These are phyloP conservation scores for Colletotrichum lupini DNA, from an alignment of 2,329 filamentous ascomycete genomes.

Conservation along the genomic window DNA sequence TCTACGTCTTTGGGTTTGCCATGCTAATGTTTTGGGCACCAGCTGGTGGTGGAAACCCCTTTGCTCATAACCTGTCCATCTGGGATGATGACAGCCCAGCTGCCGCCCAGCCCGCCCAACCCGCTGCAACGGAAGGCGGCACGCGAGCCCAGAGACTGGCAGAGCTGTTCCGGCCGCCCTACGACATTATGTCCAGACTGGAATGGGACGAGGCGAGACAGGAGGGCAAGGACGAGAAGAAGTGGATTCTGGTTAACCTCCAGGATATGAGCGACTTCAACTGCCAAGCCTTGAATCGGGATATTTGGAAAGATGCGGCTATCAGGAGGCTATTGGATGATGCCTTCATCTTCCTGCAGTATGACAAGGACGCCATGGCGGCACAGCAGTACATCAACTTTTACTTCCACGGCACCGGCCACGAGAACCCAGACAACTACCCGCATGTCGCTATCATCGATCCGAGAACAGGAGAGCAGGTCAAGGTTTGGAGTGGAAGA, in stretches of 20 bases:
- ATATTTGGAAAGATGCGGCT: conserved; percentile 91
- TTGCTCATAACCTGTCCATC: conserved; percentile 50
- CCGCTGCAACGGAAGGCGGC: conserved; percentile 56
- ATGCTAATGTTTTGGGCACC: conserved; percentile 16
- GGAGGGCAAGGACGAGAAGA: conserved; percentile 86
- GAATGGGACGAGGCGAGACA: conserved; percentile 86
- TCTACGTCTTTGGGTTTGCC: not conserved
- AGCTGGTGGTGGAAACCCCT: conserved; percentile 45
- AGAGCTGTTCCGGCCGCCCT: conserved; percentile 92
- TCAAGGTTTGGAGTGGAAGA: conserved; percentile 93
- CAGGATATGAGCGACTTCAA: conserved; percentile 95
- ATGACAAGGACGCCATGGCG: conserved; percentile 84
- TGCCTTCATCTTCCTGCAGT: conserved; percentile 96
- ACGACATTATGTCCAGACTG: conserved; percentile 84
- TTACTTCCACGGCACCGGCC: conserved; percentile 78
- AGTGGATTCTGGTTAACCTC: conserved; percentile 96
- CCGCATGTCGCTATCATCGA: conserved; percentile 97
- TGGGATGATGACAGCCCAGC: conserved; percentile 46
- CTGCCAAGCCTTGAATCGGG: conserved; percentile 92
- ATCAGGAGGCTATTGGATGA: conserved; percentile 86
- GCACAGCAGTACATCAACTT: conserved; percentile 88
- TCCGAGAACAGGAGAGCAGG: conserved; percentile 93
- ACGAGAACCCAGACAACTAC: conserved; percentile 89
- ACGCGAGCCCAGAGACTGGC: conserved; percentile 83
- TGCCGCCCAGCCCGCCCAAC: conserved; percentile 29